A percentile compares a stretch with the other conserved stretches of the same genome.
phyloP scores from a whole-genome alignment of 441 rosid genomes.

The Isatis lusitanica region DNA sequence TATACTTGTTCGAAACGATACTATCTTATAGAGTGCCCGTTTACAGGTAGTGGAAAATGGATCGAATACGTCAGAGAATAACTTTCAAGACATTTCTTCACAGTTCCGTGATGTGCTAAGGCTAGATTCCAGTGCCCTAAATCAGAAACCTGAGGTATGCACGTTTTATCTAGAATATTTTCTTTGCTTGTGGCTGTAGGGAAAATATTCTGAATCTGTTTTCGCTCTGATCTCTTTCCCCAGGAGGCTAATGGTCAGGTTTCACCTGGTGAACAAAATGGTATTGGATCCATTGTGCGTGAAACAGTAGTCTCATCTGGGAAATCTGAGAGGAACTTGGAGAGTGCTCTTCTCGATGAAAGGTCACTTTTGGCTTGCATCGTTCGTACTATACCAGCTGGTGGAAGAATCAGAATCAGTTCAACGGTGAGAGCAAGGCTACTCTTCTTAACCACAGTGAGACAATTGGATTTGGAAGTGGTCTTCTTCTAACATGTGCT shows the following conservation, averaged over 20 bases:
- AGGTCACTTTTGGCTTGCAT: slow-evolving; percentile 85
- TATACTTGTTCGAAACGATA: neutral
- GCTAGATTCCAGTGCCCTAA: slow-evolving; percentile 24
- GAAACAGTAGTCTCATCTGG: slow-evolving; percentile 46
- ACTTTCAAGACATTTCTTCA: slow-evolving; percentile 51
- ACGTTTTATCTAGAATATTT: neutral
- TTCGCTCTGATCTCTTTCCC: neutral
- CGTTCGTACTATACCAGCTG: slow-evolving; percentile 92
- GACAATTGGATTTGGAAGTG: neutral
- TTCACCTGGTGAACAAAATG: slow-evolving; percentile 31
- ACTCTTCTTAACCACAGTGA: neutral
- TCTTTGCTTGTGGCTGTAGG: neutral
- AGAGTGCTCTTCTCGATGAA: slow-evolving; percentile 74
- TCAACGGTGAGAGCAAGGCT: slow-evolving; percentile 60
- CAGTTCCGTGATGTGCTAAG: slow-evolving; percentile 34
- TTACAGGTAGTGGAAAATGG: slow-evolving; percentile 58
- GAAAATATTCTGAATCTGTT: neutral
- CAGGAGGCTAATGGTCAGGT: slow-evolving; percentile 32
- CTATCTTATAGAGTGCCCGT: neutral
- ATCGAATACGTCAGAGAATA: slow-evolving; percentile 49
- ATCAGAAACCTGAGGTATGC: slow-evolving; percentile 34
- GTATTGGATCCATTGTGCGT: slow-evolving; percentile 39
- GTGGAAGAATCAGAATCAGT: slow-evolving; percentile 84
- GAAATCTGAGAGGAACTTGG: slow-evolving; percentile 40
- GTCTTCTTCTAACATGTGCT: neutral